phyloP scores from a whole-genome alignment of 768 basidiomycete genomes.

The Agaricus subrufescens region DNA sequence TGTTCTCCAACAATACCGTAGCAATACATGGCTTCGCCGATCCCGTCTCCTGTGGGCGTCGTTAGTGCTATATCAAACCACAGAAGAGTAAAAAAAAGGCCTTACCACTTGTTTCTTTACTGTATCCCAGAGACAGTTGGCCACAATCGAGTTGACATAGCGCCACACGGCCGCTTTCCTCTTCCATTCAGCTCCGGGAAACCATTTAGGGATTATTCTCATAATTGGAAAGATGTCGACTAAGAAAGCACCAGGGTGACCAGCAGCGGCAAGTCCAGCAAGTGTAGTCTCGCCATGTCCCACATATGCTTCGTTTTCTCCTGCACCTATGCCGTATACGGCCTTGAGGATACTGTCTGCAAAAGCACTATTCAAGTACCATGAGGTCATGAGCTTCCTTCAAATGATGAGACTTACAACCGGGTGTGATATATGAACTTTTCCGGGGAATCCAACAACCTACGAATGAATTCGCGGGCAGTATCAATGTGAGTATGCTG shows the following conservation, averaged over 20 bases:
- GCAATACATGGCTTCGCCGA: conserved; percentile 5
- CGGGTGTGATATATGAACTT: conserved; percentile 31
- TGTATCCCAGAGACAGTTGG: conserved; percentile 6
- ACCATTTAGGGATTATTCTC: conserved; percentile 31
- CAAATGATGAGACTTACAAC: conserved; percentile 23
- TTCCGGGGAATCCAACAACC: conserved; percentile 1
- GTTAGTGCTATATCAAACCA: background rate
- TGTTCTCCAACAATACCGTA: background rate
- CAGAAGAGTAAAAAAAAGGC: background rate
- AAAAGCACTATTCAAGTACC: conserved; percentile 25
- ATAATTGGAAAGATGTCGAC: conserved; percentile 30
- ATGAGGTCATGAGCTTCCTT: background rate
- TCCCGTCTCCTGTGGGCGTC: background rate
- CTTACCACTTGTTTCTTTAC: conserved; percentile 26
- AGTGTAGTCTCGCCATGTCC: conserved; percentile 23
- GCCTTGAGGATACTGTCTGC: conserved; percentile 24
- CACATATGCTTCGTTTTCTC: conserved; percentile 29
- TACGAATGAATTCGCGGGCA: background rate
- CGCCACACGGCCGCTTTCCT: conserved; percentile 26
- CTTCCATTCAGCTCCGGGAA: conserved; percentile 35
- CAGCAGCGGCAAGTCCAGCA: conserved; percentile 20
- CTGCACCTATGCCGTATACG: conserved; percentile 27
- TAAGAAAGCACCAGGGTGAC: conserved; percentile 25
- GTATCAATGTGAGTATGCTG: conserved; percentile 1
- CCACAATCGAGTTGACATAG: conserved; percentile 23